Percentiles rank a stretch among this genome's conserved stretches.
Evolutionary conservation across 179 eudicot genomes (phyloP).

Genomic region (Silene noctiflora): DNA sequence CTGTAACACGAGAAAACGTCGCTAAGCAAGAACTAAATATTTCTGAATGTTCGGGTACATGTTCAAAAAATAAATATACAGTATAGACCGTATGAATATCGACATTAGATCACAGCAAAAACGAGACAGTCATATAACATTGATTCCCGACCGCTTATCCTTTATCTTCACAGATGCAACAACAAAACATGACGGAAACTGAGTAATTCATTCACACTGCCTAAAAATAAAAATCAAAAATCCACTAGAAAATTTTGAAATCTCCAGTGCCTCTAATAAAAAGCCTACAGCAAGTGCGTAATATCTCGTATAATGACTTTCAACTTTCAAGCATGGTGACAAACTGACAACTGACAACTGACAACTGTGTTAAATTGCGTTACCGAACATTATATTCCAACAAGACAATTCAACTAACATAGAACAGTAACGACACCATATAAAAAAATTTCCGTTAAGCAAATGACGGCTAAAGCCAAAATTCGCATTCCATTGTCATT

Average conservation of each 20-base stretch:
- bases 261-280: not conserved
- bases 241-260: not conserved
- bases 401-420: not conserved
- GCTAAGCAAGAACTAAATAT: not conserved
- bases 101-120: not conserved
- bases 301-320: not conserved
- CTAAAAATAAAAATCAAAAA: too few relatives aligned
- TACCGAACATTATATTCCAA: not conserved
- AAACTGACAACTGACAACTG: not conserved
- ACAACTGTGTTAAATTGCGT: not conserved
- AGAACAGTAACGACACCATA: not conserved
- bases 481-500: not conserved
- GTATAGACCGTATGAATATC: too few relatives aligned
- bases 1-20: slow-evolving; percentile 17
- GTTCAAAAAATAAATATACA: not conserved
- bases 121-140: not conserved
- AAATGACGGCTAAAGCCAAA: not conserved
- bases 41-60: not conserved
- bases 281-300: not conserved
- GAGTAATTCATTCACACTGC: not conserved
- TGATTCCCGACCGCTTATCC: not conserved
- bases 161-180: not conserved
- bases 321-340: not conserved
- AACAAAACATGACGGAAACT: not conserved
- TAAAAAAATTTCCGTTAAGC: not conserved